Conservation (phyloP, 148 eudicot species). For the Simmondsia chinensis region DNA sequence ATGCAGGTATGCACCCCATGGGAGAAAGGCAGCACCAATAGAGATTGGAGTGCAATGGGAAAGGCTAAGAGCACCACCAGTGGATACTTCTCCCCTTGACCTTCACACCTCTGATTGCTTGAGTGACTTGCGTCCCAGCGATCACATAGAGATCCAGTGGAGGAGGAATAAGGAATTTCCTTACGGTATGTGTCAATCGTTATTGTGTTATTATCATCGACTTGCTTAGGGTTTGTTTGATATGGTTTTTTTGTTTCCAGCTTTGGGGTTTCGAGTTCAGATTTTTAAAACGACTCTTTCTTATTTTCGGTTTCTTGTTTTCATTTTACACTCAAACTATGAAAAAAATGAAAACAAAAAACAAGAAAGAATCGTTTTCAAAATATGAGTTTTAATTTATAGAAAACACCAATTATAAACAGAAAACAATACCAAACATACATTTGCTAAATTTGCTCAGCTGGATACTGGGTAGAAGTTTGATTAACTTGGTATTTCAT, state of each 20-base stretch:
- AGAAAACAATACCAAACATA: no score
- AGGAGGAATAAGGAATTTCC: conserved; percentile 93
- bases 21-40: conserved; percentile 58
- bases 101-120: conserved; percentile 76
- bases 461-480: conserved; percentile 7
- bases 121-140: conserved; percentile 66
- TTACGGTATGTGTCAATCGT: conserved; percentile 52
- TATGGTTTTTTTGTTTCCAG: no score
- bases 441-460: conserved; percentile 4
- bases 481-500: conserved; percentile 4
- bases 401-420: no score
- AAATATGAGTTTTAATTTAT: no score
- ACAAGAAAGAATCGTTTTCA: no score
- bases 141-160: conserved; percentile 98
- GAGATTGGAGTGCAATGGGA: conserved; percentile 79
- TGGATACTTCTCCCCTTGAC: conserved; percentile 63
- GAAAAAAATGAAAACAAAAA: no score
- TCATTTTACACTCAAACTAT: no score
- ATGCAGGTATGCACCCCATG: conserved; percentile 88
- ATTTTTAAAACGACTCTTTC: no score
- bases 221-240: no score
- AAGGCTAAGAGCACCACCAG: conserved; percentile 70
- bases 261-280: no score
- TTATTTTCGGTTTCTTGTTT: no score
- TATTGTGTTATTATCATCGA: background rate